Conservation (phyloP, 176 grass and related monocot species). For the Pontederia paniculata region DNA sequence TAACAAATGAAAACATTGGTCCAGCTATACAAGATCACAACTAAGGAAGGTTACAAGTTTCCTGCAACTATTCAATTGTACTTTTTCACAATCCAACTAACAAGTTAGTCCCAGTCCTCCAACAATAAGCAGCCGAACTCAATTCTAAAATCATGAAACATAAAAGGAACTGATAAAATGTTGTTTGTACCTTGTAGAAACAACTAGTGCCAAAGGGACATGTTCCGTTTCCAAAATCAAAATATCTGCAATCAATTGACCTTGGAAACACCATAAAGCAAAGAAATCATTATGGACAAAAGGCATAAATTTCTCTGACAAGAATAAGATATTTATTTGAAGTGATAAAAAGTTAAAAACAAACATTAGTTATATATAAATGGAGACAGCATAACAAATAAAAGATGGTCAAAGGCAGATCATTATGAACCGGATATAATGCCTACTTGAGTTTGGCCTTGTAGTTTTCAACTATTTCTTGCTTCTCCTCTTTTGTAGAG, state of each 20-base stretch:
- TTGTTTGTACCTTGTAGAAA: not conserved
- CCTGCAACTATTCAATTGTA: too few species aligned
- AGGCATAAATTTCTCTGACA: not conserved
- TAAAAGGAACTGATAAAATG: too few species aligned
- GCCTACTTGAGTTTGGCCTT: slow-evolving; percentile 58
- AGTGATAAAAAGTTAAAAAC: not conserved
- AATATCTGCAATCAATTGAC: not conserved
- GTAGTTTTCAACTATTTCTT: slow-evolving; percentile 66
- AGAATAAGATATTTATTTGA: not conserved
- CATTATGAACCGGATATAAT: not conserved
- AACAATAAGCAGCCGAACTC: too few species aligned
- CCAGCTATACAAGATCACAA: too few species aligned
- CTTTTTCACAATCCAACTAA: too few species aligned
- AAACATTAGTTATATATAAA: not conserved
- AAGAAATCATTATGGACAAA: not conserved
- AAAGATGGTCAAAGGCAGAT: not conserved
- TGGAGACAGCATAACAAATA: not conserved
- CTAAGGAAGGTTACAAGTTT: too few species aligned
- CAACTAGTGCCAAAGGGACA: not conserved
- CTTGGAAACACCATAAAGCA: not conserved
- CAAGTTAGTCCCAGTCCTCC: too few species aligned
- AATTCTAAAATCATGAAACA: too few species aligned
- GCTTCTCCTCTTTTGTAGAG: slow-evolving; percentile 63
- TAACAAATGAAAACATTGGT: too few species aligned
- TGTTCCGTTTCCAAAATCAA: not conserved